Evolutionary conservation across 257 asterid species (phyloP).

Genomic region (Solanum okadae): DNA sequence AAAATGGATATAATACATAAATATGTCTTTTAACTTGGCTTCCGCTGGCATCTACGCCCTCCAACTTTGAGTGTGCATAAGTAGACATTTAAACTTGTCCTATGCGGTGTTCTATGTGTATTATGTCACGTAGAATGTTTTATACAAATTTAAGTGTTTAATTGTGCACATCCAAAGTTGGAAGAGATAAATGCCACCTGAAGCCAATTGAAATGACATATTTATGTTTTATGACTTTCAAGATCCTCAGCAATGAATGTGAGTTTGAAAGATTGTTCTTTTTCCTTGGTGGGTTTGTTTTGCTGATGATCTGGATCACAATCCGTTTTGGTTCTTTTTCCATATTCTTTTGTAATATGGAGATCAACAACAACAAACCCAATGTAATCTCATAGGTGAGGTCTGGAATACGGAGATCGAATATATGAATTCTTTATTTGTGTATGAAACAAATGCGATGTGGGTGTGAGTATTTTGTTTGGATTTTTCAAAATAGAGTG

Average conservation of each 20-base stretch:
- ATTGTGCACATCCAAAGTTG: background rate
- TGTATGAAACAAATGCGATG: background rate
- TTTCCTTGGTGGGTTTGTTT: background rate
- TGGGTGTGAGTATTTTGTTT: background rate
- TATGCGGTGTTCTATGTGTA: no score
- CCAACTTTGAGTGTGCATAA: background rate
- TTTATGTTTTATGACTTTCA: background rate
- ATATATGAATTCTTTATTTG: background rate
- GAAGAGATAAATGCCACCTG: no score
- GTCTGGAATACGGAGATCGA: background rate
- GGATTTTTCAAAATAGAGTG: background rate
- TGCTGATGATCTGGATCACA: background rate
- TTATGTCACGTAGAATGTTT: background rate
- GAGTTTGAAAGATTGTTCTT: background rate
- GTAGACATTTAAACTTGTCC: background rate
- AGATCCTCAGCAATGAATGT: constrained; percentile 3
- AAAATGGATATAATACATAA: background rate
- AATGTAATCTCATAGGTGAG: background rate
- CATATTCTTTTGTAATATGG: background rate
- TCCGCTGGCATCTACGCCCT: no score
- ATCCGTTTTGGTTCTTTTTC: background rate
- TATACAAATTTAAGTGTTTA: no score
- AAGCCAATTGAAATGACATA: background rate
- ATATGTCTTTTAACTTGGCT: no score
- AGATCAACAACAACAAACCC: background rate